A percentile compares a stretch with the other conserved stretches of the same genome.
Conservation (phyloP, 352 stramenopile genomes). For the Globisporangium carolinianum region DNA sequence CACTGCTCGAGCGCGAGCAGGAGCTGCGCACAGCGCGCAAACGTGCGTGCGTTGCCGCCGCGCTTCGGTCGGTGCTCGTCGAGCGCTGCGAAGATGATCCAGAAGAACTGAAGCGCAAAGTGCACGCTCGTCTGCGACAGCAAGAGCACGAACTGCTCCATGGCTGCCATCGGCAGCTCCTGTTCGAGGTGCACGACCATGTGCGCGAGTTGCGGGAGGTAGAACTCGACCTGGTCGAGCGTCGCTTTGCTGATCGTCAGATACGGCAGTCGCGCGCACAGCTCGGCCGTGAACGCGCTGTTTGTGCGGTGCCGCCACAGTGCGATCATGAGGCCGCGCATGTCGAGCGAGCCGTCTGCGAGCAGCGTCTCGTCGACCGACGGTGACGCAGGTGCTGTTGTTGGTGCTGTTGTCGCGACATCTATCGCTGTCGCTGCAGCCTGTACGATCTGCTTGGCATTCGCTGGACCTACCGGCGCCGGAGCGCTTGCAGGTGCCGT, state of each 20-base stretch:
- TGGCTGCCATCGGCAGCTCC: conserved; percentile 65
- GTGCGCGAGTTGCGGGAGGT: conserved; percentile 72
- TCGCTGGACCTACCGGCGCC: conserved; percentile 6
- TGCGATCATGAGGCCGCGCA: conserved; percentile 63
- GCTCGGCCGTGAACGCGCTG: conserved; percentile 41
- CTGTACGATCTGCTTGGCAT: conserved; percentile 1
- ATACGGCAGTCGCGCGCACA: conserved; percentile 52
- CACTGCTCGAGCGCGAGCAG: conserved; percentile 73
- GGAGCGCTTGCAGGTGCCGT: neutral
- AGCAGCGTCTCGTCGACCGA: conserved; percentile 27
- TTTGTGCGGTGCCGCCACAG: conserved; percentile 71
- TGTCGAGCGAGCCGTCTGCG: conserved; percentile 47
- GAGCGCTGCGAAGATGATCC: conserved; percentile 72
- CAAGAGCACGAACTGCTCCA: conserved; percentile 77
- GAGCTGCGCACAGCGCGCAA: conserved; percentile 63
- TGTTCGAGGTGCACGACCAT: conserved; percentile 79
- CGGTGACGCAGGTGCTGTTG: neutral
- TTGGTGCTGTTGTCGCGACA: neutral
- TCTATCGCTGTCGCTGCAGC: neutral
- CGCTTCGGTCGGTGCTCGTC: conserved; percentile 77
- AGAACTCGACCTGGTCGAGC: conserved; percentile 78
- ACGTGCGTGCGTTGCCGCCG: conserved; percentile 53
- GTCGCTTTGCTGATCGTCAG: conserved; percentile 40
- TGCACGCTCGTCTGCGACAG: conserved; percentile 72
- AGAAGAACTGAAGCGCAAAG: conserved; percentile 82